These are phyloP conservation scores for Aspergillus pseudoterreus DNA, from an alignment of 2,329 filamentous ascomycete species.

Conservation along the genomic window DNA sequence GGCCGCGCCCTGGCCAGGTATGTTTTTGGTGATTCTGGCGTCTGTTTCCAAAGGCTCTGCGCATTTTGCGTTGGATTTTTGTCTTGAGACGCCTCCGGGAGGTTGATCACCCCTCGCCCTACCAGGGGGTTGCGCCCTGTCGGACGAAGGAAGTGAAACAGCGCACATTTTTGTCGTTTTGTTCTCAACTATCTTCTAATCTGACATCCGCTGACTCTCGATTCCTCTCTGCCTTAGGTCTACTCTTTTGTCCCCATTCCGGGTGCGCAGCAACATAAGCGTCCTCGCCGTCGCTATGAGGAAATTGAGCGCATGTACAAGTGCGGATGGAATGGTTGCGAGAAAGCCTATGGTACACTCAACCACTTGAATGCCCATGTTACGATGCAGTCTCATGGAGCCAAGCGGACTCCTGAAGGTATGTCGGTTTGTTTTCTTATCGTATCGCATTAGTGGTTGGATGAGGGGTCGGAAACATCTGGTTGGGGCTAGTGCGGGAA, in stretches of 20 bases:
- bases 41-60: constrained; percentile 27
- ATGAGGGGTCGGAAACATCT: constrained; percentile 32
- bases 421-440: constrained; percentile 44
- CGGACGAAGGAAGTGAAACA: constrained; percentile 14
- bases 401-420: constrained; percentile 97
- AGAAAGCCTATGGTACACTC: constrained; percentile 96
- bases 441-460: constrained; percentile 5
- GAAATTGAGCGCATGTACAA: constrained; percentile 99
- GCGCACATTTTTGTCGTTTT: constrained; percentile 19
- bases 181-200: too few relatives aligned
- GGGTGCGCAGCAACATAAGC: constrained; percentile 94
- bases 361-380: constrained; percentile 98
- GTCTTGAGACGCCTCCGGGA: constrained; percentile 24
- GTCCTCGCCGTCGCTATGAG: constrained; percentile 87
- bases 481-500: constrained; percentile 37
- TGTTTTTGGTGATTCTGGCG: constrained; percentile 42
- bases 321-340: constrained; percentile 96
- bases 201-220: background rate
- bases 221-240: constrained; percentile 55
- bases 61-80: constrained; percentile 23
- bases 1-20: constrained; percentile 61
- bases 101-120: constrained; percentile 9
- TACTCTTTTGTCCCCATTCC: constrained; percentile 98
- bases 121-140: constrained; percentile 11
- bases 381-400: constrained; percentile 95